Base-by-base conservation (phyloP, 179 eudicot species). In the Pouteria campechiana region DNA sequence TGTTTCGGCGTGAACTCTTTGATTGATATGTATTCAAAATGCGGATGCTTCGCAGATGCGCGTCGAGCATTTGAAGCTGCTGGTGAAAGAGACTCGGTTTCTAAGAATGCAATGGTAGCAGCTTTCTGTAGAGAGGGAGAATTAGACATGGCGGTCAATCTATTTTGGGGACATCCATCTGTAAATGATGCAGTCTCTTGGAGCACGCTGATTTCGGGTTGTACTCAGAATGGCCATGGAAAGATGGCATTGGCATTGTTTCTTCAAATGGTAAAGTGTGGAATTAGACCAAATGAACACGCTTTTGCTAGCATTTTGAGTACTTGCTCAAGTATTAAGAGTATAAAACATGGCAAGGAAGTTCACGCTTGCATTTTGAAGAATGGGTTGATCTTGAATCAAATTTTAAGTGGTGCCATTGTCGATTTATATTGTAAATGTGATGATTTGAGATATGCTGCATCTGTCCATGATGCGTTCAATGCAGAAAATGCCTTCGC, bases 1-100 rank as follows among this genome's bases (percentile, higher is more conserved):
- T 32, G 55, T 41, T 88, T 84, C 56, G 67, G 78, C 2, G 55
- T 60, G 45, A 88, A 82, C 64, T 70, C 97, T 48, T 75, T 88
- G 8, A 57, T 84, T 46, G 83, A 80, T 27, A 84, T 88, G 97
- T 88, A 88, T 46, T 88, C 97, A 0, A 88, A 81, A 74, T 75
- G 83, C 39, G 83, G 77, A 48, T 74, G 52, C 21, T 88, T 81
- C 69, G 20, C 12, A 11, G 95, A 75, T 19, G 72, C 81, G 0
- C 50, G 50, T 39, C 61, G 21, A 25, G 85, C 68, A 6, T 78
- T 69, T 60, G 42, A 59, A 54, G 60, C 48, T 18, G 24, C 53
- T 47, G 23, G 23, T 13, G 44, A 40, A n/a, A 44, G 32, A 18
- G 97, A 85, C 51, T 58, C 58, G 58, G 95, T 76, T 6, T 75